Percentiles rank a stretch among this genome's conserved stretches.
Conservation (phyloP, 345 rosid genomes). For the Carallia pectinifolia region DNA sequence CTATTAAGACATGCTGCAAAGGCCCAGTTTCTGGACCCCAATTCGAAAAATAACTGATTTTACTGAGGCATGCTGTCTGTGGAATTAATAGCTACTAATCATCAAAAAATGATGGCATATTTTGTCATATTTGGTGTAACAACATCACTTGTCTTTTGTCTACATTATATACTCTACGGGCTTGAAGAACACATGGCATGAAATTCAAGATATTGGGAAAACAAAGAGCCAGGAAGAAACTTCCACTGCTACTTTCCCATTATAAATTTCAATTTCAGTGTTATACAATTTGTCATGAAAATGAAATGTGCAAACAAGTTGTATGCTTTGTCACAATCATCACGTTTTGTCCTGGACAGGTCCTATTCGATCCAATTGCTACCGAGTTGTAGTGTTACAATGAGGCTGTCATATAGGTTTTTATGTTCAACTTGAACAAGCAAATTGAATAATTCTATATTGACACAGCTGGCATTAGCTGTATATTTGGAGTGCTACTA, state of each 20-base stretch:
- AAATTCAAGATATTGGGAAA: not conserved
- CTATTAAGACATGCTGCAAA: not conserved
- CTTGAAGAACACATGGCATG: not conserved
- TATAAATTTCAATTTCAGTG: not conserved
- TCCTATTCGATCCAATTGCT: conserved; percentile 16
- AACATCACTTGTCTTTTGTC: conserved; percentile 14
- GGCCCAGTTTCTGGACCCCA: conserved; percentile 21
- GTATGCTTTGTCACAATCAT: conserved; percentile 25
- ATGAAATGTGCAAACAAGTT: not conserved
- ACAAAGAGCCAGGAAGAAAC: conserved; percentile 20
- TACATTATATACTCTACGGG: not conserved
- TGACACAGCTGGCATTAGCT: too few species aligned
- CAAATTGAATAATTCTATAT: not conserved
- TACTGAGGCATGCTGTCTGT: not conserved
- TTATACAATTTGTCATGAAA: not conserved
- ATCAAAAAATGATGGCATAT: conserved; percentile 38
- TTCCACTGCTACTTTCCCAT: conserved; percentile 8
- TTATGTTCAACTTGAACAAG: not conserved
- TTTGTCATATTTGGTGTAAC: conserved; percentile 33
- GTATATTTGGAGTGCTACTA: too few species aligned
- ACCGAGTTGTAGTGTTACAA: not conserved
- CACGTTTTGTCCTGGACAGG: conserved; percentile 28
- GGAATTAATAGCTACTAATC: conserved; percentile 39
- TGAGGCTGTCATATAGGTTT: not conserved
- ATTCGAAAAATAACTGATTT: not conserved